Evolutionary conservation across 306 rosid genomes (phyloP).

Genomic region (Arachis stenosperma): DNA sequence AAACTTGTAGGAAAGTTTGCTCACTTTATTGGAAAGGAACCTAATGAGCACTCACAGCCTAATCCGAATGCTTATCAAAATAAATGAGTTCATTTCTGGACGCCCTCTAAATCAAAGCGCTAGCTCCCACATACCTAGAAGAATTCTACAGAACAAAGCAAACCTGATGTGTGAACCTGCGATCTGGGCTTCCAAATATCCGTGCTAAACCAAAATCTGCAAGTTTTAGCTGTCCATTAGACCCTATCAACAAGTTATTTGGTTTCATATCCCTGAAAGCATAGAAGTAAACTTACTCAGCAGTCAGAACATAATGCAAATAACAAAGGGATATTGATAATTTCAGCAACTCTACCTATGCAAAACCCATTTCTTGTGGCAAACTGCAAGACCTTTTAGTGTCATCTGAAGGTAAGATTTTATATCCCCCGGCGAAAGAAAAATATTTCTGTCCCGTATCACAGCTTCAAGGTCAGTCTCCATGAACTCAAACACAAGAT

Average conservation of each 20-base stretch:
- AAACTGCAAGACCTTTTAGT: slow-evolving; percentile 79
- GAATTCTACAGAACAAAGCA: slow-evolving; percentile 39
- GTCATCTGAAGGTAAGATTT: slow-evolving; percentile 95
- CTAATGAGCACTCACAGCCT: background rate
- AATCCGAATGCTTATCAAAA: slow-evolving; percentile 16
- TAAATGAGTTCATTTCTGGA: slow-evolving; percentile 23
- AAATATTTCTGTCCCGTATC: slow-evolving; percentile 85
- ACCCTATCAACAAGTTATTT: slow-evolving; percentile 91
- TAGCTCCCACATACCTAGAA: slow-evolving; percentile 2
- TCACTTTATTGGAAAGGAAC: slow-evolving; percentile 8
- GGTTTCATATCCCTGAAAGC: slow-evolving; percentile 97
- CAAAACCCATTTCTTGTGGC: slow-evolving; percentile 97
- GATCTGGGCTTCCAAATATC: slow-evolving; percentile 95
- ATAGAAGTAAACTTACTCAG: slow-evolving; percentile 35
- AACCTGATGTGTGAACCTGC: slow-evolving; percentile 97
- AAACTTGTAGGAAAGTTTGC: slow-evolving; percentile 2
- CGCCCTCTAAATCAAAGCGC: slow-evolving; percentile 17
- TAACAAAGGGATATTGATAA: background rate
- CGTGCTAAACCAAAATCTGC: slow-evolving; percentile 99
- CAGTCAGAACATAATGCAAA: slow-evolving; percentile 29
- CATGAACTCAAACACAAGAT: slow-evolving; percentile 96
- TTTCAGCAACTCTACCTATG: slow-evolving; percentile 65
- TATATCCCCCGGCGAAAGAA: slow-evolving; percentile 88
- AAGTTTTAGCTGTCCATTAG: slow-evolving; percentile 92
- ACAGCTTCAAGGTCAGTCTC: slow-evolving; percentile 99